These are phyloP conservation scores for Paramecium pentaurelia DNA, from an alignment of 73 alveolate species.

Conservation along the genomic window DNA sequence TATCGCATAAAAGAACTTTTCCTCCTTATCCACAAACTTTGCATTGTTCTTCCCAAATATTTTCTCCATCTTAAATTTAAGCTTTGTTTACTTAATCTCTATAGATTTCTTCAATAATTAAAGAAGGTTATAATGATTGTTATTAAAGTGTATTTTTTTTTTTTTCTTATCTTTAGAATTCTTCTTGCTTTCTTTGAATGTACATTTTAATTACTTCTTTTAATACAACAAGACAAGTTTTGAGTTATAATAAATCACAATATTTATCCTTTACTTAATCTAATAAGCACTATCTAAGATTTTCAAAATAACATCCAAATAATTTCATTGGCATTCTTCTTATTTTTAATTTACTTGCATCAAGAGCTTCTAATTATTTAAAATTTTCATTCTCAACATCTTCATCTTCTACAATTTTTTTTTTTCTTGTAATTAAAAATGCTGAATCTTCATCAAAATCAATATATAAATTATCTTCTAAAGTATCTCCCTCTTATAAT, in stretches of 20 bases:
- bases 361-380: background rate
- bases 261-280: background rate
- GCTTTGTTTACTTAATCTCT: background rate
- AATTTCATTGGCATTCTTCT: constrained; percentile 25
- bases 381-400: background rate
- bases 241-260: background rate
- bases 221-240: background rate
- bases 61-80: background rate
- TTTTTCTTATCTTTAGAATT: background rate
- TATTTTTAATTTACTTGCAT: background rate
- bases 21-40: constrained; percentile 51
- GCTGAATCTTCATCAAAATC: constrained; percentile 27
- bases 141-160: background rate
- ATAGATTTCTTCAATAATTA: background rate
- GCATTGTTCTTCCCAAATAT: constrained; percentile 47
- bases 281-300: background rate
- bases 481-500: background rate
- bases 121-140: background rate
- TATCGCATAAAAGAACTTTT: constrained; percentile 52
- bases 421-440: background rate
- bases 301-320: constrained; percentile 5
- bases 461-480: background rate
- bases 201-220: background rate
- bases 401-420: background rate
- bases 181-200: background rate